Conservation (phyloP, 2,329 filamentous ascomycete genomes). For the Didymosphaeria variabile region DNA sequence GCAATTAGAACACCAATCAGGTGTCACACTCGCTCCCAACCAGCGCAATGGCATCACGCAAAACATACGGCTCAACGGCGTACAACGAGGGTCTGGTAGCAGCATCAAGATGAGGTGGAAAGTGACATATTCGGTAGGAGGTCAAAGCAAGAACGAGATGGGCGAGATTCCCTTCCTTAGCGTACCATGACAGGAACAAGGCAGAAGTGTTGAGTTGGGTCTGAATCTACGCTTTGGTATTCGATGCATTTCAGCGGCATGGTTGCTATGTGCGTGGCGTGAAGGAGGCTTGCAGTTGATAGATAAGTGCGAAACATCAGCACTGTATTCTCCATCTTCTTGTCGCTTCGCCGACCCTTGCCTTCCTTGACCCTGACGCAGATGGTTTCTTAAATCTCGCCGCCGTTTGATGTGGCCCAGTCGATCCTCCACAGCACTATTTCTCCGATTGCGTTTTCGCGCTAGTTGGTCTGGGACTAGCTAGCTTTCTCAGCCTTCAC, state of each 20-base stretch:
- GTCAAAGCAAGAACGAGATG: constrained; percentile 75
- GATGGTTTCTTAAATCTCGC: neutral
- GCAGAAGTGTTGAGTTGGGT: neutral
- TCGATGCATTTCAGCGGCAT: constrained; percentile 16
- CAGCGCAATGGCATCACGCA: constrained; percentile 84
- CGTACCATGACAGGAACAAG: constrained; percentile 64
- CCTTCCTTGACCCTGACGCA: neutral
- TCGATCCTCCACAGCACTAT: neutral
- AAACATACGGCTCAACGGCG: constrained; percentile 78
- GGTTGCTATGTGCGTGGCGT: neutral
- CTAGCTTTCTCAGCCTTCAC: neutral
- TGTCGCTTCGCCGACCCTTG: neutral
- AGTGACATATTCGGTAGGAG: constrained; percentile 77
- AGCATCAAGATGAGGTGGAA: constrained; percentile 92
- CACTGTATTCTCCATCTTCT: neutral
- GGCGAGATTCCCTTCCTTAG: constrained; percentile 84
- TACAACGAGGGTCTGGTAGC: constrained; percentile 75
- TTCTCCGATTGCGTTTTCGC: neutral
- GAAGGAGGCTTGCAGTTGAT: neutral
- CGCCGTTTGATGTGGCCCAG: neutral
- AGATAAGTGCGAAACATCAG: neutral
- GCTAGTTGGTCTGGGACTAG: neutral
- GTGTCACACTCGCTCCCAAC: constrained; percentile 74
- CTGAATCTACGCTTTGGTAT: constrained; percentile 1
- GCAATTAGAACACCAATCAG: constrained; percentile 84